These are phyloP conservation scores for Sphagnum tenellum DNA, from an alignment of 225 moss, liverwort and hornwort species.

Conservation along the genomic window DNA sequence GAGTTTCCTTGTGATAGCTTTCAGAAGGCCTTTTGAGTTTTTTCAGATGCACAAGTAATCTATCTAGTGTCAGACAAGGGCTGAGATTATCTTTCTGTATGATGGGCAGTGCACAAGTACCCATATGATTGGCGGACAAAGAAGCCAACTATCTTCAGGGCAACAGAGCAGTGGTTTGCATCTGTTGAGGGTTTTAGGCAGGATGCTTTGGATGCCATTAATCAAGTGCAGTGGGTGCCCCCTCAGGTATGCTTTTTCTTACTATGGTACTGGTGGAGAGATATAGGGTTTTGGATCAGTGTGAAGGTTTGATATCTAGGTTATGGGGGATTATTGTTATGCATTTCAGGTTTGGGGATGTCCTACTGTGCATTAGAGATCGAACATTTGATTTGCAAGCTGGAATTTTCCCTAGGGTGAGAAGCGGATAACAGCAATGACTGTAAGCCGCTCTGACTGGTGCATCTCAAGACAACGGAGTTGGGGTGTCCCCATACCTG, in stretches of 20 bases:
- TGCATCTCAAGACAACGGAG: slow-evolving; percentile 96
- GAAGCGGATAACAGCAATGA: slow-evolving; percentile 93
- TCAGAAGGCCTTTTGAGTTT: too few species aligned
- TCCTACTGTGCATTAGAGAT: too few species aligned
- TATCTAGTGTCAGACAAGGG: too few species aligned
- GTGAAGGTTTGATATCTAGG: too few species aligned
- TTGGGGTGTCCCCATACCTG: slow-evolving; percentile 99
- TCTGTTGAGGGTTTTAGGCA: slow-evolving; percentile 92
- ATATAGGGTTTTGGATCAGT: too few species aligned
- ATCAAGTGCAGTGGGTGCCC: slow-evolving; percentile 83
- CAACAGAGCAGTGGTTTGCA: slow-evolving; percentile 99
- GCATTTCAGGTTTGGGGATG: too few species aligned
- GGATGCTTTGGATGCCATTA: slow-evolving; percentile 74
- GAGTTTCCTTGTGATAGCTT: too few species aligned
- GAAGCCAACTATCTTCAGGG: slow-evolving; percentile 95
- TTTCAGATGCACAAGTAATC: too few species aligned
- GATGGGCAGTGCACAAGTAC: slow-evolving; percentile 83
- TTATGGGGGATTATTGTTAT: too few species aligned
- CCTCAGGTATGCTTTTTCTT: slow-evolving; percentile 35
- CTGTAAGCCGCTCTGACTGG: slow-evolving; percentile 91
- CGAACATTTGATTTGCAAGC: too few species aligned
- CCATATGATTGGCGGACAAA: slow-evolving; percentile 99
- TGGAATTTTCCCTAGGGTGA: slow-evolving; percentile 48
- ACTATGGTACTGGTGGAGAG: too few species aligned
- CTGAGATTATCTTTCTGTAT: neutral